Evolutionary conservation across 257 asterid species (phyloP).

Genomic region (Paraleonurus japonicus): DNA sequence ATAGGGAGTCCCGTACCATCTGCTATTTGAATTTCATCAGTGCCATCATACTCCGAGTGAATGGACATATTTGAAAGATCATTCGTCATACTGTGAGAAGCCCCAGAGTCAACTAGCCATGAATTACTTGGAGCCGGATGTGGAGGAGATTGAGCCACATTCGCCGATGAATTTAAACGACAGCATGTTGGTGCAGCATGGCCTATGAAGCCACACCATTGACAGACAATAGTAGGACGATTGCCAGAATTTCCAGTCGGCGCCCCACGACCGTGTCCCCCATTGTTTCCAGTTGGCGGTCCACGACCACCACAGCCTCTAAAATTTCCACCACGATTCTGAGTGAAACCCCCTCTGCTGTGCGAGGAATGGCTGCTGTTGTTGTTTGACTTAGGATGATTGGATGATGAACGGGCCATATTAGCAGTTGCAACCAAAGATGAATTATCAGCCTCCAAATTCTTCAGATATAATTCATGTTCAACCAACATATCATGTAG

Average conservation of each 20-base stretch:
- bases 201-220: background rate
- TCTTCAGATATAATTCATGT: background rate
- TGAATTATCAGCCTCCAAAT: background rate
- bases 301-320: background rate
- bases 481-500: background rate
- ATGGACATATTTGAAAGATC: background rate
- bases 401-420: background rate
- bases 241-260: background rate
- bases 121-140: background rate
- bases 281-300: background rate
- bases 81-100: background rate
- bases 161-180: background rate
- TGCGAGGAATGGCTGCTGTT: no score
- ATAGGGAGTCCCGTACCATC: background rate
- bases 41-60: background rate
- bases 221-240: background rate
- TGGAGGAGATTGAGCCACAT: background rate
- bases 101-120: background rate
- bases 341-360: background rate
- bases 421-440: background rate
- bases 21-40: no score
- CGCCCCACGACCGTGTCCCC: background rate
- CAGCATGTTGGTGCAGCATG: background rate
- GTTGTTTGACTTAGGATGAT: no score
- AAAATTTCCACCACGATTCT: background rate